A percentile compares a stretch with the other conserved stretches of the same genome.
These are phyloP conservation scores for Pelargonium cotyledonis DNA, from an alignment of 441 rosid genomes.

Conservation along the genomic window DNA sequence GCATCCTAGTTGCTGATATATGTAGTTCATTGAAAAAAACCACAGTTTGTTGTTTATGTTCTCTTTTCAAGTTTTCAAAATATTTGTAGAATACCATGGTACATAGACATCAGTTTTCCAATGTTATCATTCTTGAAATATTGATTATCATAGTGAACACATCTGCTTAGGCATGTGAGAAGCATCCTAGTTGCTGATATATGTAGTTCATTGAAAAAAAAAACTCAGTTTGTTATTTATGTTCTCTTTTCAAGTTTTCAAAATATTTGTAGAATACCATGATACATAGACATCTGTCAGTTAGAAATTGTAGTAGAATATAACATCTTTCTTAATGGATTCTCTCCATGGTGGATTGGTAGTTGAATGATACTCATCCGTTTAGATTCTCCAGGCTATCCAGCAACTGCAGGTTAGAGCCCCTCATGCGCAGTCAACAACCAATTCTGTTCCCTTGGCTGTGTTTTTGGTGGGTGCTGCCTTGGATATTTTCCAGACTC, in stretches of 20 bases:
- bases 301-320: not conserved
- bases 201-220: not conserved
- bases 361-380: not conserved
- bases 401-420: slow-evolving; percentile 74
- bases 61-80: not conserved
- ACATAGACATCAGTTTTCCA: not conserved
- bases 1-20: not conserved
- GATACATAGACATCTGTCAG: not conserved
- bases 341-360: too few relatives aligned
- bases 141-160: too few relatives aligned
- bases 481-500: slow-evolving; percentile 62
- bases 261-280: not conserved
- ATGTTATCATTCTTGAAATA: too few relatives aligned
- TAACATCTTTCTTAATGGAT: not conserved
- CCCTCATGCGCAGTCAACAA: slow-evolving; percentile 59
- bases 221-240: not conserved
- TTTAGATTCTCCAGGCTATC: slow-evolving; percentile 43
- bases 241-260: not conserved
- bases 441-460: slow-evolving; percentile 36
- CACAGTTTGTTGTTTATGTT: not conserved
- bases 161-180: too few relatives aligned
- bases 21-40: not conserved
- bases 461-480: slow-evolving; percentile 62
- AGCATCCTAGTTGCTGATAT: not conserved
- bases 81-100: not conserved